A percentile compares a stretch with the other conserved stretches of the same genome.
phyloP scores from a whole-genome alignment of 2,329 filamentous ascomycete species.

The Cladophialophora chaetospira region DNA sequence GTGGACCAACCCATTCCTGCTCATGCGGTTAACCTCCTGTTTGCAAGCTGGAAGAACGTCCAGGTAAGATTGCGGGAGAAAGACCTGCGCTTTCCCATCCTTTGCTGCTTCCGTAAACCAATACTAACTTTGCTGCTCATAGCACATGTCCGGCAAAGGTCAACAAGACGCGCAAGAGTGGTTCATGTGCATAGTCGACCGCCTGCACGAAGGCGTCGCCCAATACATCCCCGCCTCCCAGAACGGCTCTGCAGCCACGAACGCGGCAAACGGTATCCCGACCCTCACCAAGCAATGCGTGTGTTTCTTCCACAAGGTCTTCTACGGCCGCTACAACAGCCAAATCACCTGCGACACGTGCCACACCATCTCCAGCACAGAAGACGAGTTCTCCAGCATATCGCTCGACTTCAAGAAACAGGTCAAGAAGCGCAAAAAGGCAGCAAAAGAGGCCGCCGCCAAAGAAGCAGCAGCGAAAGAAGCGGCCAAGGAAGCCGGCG shows the following conservation, averaged over 20 bases:
- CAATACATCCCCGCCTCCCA: constrained; percentile 19
- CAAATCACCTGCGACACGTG: constrained; percentile 91
- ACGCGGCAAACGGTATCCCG: constrained; percentile 35
- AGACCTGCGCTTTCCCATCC: too few species aligned
- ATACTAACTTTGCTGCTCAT: constrained; percentile 10
- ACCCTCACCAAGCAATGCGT: constrained; percentile 58
- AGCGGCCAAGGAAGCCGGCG: constrained; percentile 8
- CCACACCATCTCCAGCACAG: constrained; percentile 75
- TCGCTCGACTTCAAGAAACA: constrained; percentile 84
- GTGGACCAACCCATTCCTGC: constrained; percentile 75
- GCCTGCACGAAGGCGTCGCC: constrained; percentile 78
- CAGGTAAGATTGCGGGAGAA: constrained; percentile 57
- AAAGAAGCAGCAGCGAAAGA: constrained; percentile 7
- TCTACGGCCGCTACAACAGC: constrained; percentile 87
- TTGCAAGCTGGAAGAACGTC: constrained; percentile 86
- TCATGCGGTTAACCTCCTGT: constrained; percentile 83
- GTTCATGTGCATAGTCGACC: constrained; percentile 91
- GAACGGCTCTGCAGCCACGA: constrained; percentile 46
- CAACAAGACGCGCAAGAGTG: constrained; percentile 98
- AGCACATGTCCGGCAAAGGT: constrained; percentile 82
- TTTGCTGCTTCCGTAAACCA: too few species aligned
- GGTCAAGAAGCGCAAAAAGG: constrained; percentile 47
- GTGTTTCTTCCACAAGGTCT: constrained; percentile 92
- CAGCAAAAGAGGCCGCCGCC: constrained; percentile 22
- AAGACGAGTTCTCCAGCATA: constrained; percentile 88